A percentile compares a stretch with the other conserved stretches of the same genome.
These are phyloP conservation scores for Kandelia obovata DNA, from an alignment of 345 rosid species.

Conservation along the genomic window DNA sequence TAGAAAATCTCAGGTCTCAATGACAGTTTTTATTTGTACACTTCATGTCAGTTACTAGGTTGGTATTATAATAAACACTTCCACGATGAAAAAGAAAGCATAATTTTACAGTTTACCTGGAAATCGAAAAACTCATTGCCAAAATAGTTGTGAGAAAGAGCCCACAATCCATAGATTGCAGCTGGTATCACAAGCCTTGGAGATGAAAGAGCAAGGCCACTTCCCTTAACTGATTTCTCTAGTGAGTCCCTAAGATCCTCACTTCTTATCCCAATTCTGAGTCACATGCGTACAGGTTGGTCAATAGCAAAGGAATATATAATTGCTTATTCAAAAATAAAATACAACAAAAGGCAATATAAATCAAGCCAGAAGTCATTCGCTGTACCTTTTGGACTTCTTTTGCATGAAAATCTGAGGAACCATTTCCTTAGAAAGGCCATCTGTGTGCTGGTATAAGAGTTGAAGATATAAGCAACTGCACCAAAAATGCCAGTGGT, in stretches of 20 bases:
- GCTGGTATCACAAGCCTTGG: constrained; percentile 87
- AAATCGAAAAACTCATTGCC: constrained; percentile 62
- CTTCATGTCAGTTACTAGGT: not conserved
- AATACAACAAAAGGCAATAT: constrained; percentile 3
- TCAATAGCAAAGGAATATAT: not conserved
- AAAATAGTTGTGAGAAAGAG: constrained; percentile 58
- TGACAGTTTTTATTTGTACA: not conserved
- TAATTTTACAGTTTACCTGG: constrained; percentile 48
- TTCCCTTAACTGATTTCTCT: constrained; percentile 67
- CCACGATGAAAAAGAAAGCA: not conserved
- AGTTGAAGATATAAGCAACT: constrained; percentile 97
- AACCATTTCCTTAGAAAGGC: constrained; percentile 62
- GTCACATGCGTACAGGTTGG: constrained; percentile 8
- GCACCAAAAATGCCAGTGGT: constrained; percentile 40
- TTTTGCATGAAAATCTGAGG: constrained; percentile 65
- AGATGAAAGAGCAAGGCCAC: constrained; percentile 78
- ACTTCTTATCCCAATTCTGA: constrained; percentile 81
- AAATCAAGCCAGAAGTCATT: constrained; percentile 7
- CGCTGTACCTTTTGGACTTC: constrained; percentile 60
- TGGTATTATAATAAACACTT: not conserved
- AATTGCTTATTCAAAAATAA: not conserved
- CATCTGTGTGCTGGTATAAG: constrained; percentile 64
- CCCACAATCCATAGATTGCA: constrained; percentile 71
- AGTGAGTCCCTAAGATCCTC: constrained; percentile 62
- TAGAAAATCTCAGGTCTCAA: not conserved